Evolutionary conservation across 495 filamentous ascomycete species (phyloP), one percentile per base, ranked within the genome.

Genomic region (Venustampulla echinocandica): DNA sequence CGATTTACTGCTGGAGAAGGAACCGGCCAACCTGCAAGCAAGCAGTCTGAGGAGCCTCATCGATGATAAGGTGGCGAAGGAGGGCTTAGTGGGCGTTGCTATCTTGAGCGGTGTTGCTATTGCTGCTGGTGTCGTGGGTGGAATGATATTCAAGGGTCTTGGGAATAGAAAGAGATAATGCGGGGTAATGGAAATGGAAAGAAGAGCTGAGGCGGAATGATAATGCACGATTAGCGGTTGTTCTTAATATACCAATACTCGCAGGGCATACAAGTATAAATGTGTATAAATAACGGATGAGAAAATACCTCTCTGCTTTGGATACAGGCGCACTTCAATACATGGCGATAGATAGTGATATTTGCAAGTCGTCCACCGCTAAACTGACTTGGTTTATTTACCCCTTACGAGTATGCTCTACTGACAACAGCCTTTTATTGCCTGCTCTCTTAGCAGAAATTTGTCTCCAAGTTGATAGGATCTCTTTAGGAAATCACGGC

Each of bases 61-160:
- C 57, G 89, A 97, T 61, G 92, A 98, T 55, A 94, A 89, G 65
- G 92, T 98, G 49, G 81, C 87, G 32, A 90, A 80, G 71, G 92
- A 98, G 65, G 93, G 92, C 2, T 57, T 98, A 51, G 69, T 96
- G 70, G 92, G 92, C 22, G 87, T 95, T 50, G 92, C 92, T n/a
- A 97, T 98, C 63, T 78, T 97, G 36, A 88, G 92, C 50, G 92
- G 92, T 30, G 73, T 97, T 42, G 90, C 90, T 33, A 81, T 97
- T 52, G 89, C 87, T 7, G 92, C 89, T 10, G 90, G 89, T n/a
- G 80, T 95, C 20, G 82, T 96, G 22, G 92, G 90, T 20, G 87
- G 85, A 25, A 72, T 95, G 55, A 59, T 98, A 33, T 73, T 95
- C 55, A 82, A 77, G 65, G 81, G 85, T 25, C 58, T 76, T 44